phyloP scores from a whole-genome alignment of 768 basidiomycete genomes.

The Leccinum uliginosum region DNA sequence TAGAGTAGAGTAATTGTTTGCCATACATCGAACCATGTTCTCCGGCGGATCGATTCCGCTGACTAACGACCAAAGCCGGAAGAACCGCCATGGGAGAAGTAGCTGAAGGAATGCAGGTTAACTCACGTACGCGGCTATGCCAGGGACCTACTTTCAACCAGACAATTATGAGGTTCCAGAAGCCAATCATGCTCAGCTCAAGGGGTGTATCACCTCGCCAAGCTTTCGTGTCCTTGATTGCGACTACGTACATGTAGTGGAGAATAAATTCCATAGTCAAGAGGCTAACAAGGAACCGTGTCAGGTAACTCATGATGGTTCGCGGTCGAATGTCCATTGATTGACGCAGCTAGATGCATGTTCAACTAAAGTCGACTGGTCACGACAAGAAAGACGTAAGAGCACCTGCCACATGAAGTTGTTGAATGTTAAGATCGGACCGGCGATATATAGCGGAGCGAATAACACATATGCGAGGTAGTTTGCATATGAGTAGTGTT shows the following conservation, averaged over 20 bases:
- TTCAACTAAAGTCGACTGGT: not conserved
- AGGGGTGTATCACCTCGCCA: conserved; percentile 78
- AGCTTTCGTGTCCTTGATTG: conserved; percentile 84
- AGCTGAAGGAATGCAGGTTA: conserved; percentile 46
- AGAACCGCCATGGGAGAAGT: conserved; percentile 93
- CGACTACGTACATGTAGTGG: conserved; percentile 95
- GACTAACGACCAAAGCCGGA: conserved; percentile 86
- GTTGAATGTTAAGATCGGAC: conserved; percentile 95
- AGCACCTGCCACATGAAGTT: conserved; percentile 91
- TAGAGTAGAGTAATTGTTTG: conserved; percentile 88
- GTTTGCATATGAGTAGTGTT: conserved; percentile 62
- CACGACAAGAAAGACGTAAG: not conserved
- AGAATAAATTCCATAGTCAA: conserved; percentile 88
- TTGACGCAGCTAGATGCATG: conserved; percentile 49
- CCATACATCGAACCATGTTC: conserved; percentile 99
- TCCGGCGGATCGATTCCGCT: conserved; percentile 93
- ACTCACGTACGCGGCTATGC: not conserved
- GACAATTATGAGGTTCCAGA: conserved; percentile 94
- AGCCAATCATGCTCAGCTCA: conserved; percentile 87
- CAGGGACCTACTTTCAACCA: conserved; percentile 80
- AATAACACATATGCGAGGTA: conserved; percentile 88
- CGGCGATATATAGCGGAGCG: conserved; percentile 91
- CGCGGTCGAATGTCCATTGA: conserved; percentile 44
- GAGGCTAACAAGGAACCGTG: conserved; percentile 67
- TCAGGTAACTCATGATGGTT: conserved; percentile 48